A percentile compares a stretch with the other conserved stretches of the same genome.
Evolutionary conservation across 2,329 filamentous ascomycete species (phyloP).

Genomic region (Furcasterigmium sp.): DNA sequence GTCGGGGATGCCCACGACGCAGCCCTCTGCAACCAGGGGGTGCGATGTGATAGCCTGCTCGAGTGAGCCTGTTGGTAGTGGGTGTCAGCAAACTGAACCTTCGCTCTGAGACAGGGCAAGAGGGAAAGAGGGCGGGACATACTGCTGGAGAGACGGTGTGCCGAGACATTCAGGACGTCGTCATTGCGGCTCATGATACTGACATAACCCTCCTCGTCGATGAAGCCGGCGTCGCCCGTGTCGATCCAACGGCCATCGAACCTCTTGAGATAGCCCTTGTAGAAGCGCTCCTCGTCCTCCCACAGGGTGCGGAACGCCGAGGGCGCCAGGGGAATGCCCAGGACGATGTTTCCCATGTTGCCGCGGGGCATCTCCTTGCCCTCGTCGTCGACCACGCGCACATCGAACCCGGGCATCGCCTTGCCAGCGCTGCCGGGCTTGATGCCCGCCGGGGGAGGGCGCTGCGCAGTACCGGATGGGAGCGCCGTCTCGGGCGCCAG

Average conservation of each 20-base stretch:
- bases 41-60: slow-evolving; percentile 88
- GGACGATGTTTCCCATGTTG: slow-evolving; percentile 86
- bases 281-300: slow-evolving; percentile 81
- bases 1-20: slow-evolving; percentile 83
- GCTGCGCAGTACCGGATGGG: slow-evolving; percentile 15
- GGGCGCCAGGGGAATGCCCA: slow-evolving; percentile 76
- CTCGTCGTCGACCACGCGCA: slow-evolving; percentile 75
- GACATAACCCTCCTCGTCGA: slow-evolving; percentile 68
- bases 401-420: slow-evolving; percentile 86
- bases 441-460: slow-evolving; percentile 45
- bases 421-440: slow-evolving; percentile 87
- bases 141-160: slow-evolving; percentile 86
- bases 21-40: slow-evolving; percentile 73
- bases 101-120: too few relatives aligned
- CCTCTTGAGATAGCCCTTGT: slow-evolving; percentile 75
- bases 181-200: slow-evolving; percentile 64
- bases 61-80: slow-evolving; percentile 74
- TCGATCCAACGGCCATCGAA: slow-evolving; percentile 83
- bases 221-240: slow-evolving; percentile 84
- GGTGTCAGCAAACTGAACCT: too few relatives aligned
- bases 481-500: slow-evolving; percentile 18
- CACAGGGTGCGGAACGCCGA: slow-evolving; percentile 84
- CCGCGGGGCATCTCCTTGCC: slow-evolving; percentile 67
- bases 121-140: slow-evolving; percentile 20
- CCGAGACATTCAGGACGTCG: slow-evolving; percentile 94